phyloP scores from a whole-genome alignment of 148 eudicot species.

The Persicaria maculosa region DNA sequence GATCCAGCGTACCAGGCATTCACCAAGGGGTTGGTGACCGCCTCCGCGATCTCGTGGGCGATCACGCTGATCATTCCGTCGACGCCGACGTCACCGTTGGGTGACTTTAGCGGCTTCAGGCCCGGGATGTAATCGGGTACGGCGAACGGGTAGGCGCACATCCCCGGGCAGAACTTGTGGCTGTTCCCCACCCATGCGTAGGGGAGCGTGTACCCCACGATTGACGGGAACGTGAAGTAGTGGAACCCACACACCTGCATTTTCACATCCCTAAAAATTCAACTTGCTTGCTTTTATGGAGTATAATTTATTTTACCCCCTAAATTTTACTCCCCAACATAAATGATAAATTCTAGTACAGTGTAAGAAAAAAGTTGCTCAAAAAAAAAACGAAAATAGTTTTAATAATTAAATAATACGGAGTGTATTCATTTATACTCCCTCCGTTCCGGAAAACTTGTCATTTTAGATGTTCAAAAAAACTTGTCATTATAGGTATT shows the following conservation, averaged over 20 bases:
- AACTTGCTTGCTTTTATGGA: no score
- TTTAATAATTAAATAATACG: no score
- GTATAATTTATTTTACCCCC: no score
- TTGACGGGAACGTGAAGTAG: constrained; percentile 85
- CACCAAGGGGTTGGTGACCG: constrained; percentile 63
- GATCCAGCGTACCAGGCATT: constrained; percentile 95
- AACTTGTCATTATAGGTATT: no score
- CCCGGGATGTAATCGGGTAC: constrained; percentile 67
- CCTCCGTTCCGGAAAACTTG: no score
- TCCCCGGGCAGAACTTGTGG: constrained; percentile 69
- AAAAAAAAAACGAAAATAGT: no score
- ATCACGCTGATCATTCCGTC: constrained; percentile 93
- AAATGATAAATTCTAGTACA: no score
- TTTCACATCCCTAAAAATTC: no score
- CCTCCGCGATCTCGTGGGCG: constrained; percentile 79
- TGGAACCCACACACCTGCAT: constrained; percentile 70
- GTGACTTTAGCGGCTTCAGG: constrained; percentile 39
- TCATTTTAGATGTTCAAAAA: no score
- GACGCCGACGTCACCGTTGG: constrained; percentile 60
- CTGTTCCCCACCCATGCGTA: constrained; percentile 94
- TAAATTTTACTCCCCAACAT: no score
- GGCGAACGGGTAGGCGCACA: constrained; percentile 90
- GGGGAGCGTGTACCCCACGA: constrained; percentile 77
- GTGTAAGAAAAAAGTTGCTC: no score
- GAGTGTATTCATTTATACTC: no score